Evolutionary conservation across 139 green algal genomes (phyloP).

Genomic region (Nannochloris sp.): DNA sequence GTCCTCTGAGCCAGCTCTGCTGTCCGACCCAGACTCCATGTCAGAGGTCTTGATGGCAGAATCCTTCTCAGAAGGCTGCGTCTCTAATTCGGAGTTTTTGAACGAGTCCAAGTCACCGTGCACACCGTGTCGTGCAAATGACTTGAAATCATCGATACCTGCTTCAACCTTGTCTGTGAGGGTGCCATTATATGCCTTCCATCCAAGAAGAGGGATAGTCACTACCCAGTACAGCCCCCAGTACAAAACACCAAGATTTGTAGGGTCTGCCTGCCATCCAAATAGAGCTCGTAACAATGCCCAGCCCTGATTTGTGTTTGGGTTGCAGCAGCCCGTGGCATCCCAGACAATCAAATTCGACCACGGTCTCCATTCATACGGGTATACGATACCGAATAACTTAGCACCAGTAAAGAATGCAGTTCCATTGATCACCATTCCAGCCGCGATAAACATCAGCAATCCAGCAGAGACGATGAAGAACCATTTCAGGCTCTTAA

Average conservation of each 20-base stretch:
- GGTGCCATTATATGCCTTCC: slow-evolving; percentile 16
- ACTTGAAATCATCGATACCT: slow-evolving; percentile 8
- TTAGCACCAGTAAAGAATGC: slow-evolving; percentile 22
- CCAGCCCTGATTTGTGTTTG: slow-evolving; percentile 33
- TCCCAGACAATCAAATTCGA: slow-evolving; percentile 37
- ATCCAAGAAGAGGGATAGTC: slow-evolving; percentile 7
- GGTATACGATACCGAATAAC: slow-evolving; percentile 33
- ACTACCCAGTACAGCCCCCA: slow-evolving; percentile 30
- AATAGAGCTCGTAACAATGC: slow-evolving; percentile 38
- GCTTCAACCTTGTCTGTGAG: slow-evolving; percentile 22
- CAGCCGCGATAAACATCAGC: slow-evolving; percentile 41
- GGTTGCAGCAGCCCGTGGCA: slow-evolving; percentile 30
- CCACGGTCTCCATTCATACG: slow-evolving; percentile 28
- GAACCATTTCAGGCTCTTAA: slow-evolving; percentile 45
- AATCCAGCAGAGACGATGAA: slow-evolving; percentile 33
- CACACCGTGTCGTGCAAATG: not conserved
- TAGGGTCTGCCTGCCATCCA: slow-evolving; percentile 35
- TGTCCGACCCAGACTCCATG: too few species aligned
- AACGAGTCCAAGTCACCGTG: not conserved
- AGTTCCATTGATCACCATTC: slow-evolving; percentile 23
- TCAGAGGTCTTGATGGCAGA: too few species aligned
- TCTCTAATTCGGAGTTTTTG: too few species aligned
- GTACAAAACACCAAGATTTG: slow-evolving; percentile 22
- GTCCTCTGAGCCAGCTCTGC: too few species aligned
- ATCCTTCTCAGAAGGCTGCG: too few species aligned